Base-by-base conservation (phyloP, 768 basidiomycete genomes). In the Russula ochroleuca region DNA sequence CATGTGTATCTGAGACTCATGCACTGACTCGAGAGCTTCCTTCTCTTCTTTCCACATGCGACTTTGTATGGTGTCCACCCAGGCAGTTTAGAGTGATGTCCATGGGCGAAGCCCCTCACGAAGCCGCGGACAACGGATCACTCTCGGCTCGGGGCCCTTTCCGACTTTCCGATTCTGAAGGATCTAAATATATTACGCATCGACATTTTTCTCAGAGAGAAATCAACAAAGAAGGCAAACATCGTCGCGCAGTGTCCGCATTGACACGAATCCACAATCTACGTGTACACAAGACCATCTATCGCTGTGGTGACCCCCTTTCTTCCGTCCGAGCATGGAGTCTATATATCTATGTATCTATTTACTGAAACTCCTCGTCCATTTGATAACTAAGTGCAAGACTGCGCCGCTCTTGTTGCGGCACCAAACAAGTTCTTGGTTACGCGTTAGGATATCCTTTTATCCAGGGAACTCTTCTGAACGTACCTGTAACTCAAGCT, bases 401-500 rank as follows among this genome's bases (percentile, higher is more conserved):
- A 35, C 49, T 51, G 62, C n/a, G 51, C 51, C 19, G 62, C 62
- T 31, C 25, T 52, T 15, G 25, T 28, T 21, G 57, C 62, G 7
- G 45, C 47, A 7, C 51, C n/a, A 21, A 59, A 37, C 57, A 63
- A 25, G 28, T 48, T 59, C 62, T 63, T 28, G 17, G 19, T n/a
- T 14, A 47, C 8, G n/a, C 40, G 51, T 63, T n/a, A 63, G 51
- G 23, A 31, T 48, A 53, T 21, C 13, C 19, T 9, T 3, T 53
- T 23, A 41, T 21, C 19, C 14, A 5, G 6, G 8, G 25, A 35
- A 21, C 14, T 25, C 21, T 52, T 19, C 21, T 8, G 31, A 31
- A 33, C 57, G 45, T 31, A 64, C 63, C 58, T 64, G 58, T 38
- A 64, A 28, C 38, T 47, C 53, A 35, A 7, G 52, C n/a, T n/a